A percentile compares a stretch with the other conserved stretches of the same genome.
phyloP scores from a whole-genome alignment of 139 green algal species.

The Chlorella sp. region DNA sequence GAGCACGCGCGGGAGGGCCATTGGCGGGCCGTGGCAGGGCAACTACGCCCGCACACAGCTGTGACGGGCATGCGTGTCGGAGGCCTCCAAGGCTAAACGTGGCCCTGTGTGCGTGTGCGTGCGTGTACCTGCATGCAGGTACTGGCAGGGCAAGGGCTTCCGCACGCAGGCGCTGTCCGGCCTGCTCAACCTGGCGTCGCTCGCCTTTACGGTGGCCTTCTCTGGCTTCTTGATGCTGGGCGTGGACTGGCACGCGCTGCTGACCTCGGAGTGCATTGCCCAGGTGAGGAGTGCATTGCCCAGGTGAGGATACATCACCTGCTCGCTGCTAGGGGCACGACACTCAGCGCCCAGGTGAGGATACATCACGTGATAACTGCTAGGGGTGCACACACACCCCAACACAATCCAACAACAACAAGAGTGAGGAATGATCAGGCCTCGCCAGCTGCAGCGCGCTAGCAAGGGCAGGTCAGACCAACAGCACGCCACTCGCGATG shows the following conservation, averaged over 20 bases:
- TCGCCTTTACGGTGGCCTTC: constrained; percentile 89
- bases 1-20: neutral
- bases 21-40: neutral
- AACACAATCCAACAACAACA: no score
- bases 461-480: no score
- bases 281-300: neutral
- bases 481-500: no score
- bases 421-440: no score
- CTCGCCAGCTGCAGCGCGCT: no score
- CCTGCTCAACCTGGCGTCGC: constrained; percentile 75
- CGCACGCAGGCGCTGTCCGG: constrained; percentile 52
- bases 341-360: neutral
- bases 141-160: constrained; percentile 77
- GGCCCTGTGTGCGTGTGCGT: neutral
- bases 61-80: neutral
- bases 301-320: no score
- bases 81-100: neutral
- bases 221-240: constrained; percentile 79
- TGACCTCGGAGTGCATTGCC: constrained; percentile 24
- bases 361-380: no score
- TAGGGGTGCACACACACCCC: no score
- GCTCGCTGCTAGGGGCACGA: no score
- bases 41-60: neutral
- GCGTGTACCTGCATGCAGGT: constrained; percentile 60
- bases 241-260: constrained; percentile 75